phyloP scores from a whole-genome alignment of 805 yeast species.

The Millerozyma miso region DNA sequence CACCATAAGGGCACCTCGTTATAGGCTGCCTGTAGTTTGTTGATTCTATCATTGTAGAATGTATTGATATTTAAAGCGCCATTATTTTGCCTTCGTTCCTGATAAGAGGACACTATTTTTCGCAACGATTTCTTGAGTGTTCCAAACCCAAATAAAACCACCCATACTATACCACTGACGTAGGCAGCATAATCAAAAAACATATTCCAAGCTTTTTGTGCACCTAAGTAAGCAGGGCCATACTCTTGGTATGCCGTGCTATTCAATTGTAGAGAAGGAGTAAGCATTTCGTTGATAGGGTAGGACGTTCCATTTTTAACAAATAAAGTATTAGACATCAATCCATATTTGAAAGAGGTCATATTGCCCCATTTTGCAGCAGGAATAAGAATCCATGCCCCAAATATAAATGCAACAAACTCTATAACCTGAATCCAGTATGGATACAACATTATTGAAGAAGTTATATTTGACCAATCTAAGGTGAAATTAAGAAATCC shows the following conservation, averaged over 20 bases:
- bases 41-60: constrained; percentile 39
- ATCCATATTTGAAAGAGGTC: constrained; percentile 29
- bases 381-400: constrained; percentile 50
- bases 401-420: constrained; percentile 41
- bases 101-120: constrained; percentile 6
- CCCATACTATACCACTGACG: constrained; percentile 46
- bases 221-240: constrained; percentile 46
- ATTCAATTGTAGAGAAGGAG: constrained; percentile 37
- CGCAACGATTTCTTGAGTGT: constrained; percentile 16
- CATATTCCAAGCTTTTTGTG: constrained; percentile 48
- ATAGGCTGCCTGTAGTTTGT: constrained; percentile 34
- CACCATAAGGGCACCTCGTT: constrained; percentile 39
- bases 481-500: constrained; percentile 46
- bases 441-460: constrained; percentile 46
- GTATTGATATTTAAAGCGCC: constrained; percentile 8
- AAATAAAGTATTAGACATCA: constrained; percentile 46
- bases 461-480: constrained; percentile 53
- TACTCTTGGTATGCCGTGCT: constrained; percentile 40
- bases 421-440: constrained; percentile 51
- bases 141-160: constrained; percentile 33
- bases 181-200: constrained; percentile 53
- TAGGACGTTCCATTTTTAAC: constrained; percentile 33
- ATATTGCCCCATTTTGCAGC: constrained; percentile 41
- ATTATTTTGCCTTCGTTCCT: constrained; percentile 1
- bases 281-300: constrained; percentile 40